These are phyloP conservation scores for Aspergillus sp. DNA, from an alignment of 2,329 filamentous ascomycete species.

Conservation along the genomic window DNA sequence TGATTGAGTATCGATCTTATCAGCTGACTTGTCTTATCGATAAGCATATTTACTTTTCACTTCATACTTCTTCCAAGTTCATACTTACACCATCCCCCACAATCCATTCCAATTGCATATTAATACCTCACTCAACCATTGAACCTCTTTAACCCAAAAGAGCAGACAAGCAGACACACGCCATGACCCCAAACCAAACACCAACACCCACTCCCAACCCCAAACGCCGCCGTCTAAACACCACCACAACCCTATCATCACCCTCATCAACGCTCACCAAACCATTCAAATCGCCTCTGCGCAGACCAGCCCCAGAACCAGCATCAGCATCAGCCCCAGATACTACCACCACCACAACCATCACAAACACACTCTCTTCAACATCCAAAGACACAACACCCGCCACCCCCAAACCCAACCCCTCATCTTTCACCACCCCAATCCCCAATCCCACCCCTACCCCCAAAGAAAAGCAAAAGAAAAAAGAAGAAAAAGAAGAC, in stretches of 20 bases:
- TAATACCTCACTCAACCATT: too few relatives aligned
- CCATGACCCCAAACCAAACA: background rate
- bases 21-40: conserved; percentile 17
- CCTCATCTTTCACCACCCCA: background rate
- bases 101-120: background rate
- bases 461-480: conserved; percentile 31
- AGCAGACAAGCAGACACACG: too few relatives aligned
- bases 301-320: conserved; percentile 37
- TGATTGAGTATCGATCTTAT: background rate
- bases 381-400: conserved; percentile 23
- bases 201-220: background rate
- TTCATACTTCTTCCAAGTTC: background rate
- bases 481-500: conserved; percentile 22
- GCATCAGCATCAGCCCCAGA: conserved; percentile 14
- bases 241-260: conserved; percentile 41
- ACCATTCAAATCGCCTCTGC: conserved; percentile 72
- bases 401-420: background rate
- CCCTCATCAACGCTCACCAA: conserved; percentile 59
- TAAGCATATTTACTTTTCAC: conserved; percentile 8
- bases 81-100: background rate
- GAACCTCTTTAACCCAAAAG: too few relatives aligned
- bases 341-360: background rate
- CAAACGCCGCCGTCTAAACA: conserved; percentile 66
- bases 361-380: conserved; percentile 22
- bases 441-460: background rate